Evolutionary conservation across 441 rosid genomes (phyloP).

Genomic region (Biscutella laevigata): DNA sequence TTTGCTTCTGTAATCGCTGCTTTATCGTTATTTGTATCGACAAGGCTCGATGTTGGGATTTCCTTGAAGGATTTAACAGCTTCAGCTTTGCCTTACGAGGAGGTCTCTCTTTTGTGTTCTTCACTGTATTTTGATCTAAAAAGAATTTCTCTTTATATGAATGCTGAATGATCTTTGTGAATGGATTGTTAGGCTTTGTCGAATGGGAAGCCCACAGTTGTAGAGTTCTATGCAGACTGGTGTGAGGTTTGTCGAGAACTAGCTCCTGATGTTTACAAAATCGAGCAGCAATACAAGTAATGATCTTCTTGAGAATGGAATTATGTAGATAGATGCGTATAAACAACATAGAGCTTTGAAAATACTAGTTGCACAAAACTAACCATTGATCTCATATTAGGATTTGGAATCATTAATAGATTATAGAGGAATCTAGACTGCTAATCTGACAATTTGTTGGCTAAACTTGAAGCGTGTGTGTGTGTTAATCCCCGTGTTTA

Average conservation of each 20-base stretch:
- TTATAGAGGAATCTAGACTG: not conserved
- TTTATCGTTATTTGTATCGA: slow-evolving; percentile 46
- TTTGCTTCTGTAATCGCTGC: slow-evolving; percentile 49
- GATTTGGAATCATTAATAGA: not conserved
- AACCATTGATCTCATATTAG: not conserved
- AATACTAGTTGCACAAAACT: not conserved
- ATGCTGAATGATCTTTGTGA: not conserved
- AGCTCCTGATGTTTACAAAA: slow-evolving; percentile 91
- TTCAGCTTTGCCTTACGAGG: slow-evolving; percentile 67
- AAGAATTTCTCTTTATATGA: not conserved
- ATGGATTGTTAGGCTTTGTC: slow-evolving; percentile 52
- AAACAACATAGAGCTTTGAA: not conserved
- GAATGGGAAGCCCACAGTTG: slow-evolving; percentile 90
- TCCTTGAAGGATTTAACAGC: slow-evolving; percentile 69
- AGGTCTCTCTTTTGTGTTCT: slow-evolving; percentile 30
- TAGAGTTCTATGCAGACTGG: slow-evolving; percentile 97
- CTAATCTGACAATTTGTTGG: not conserved
- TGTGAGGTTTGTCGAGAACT: slow-evolving; percentile 91
- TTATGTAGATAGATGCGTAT: not conserved
- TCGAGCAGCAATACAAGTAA: slow-evolving; percentile 87
- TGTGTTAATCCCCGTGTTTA: not conserved
- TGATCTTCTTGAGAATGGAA: not conserved
- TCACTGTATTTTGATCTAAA: not conserved
- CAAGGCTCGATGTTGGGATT: slow-evolving; percentile 66
- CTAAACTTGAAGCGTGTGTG: not conserved